These are phyloP conservation scores for Symbiodinium pilosum DNA, from an alignment of 73 alveolate genomes.

Conservation along the genomic window DNA sequence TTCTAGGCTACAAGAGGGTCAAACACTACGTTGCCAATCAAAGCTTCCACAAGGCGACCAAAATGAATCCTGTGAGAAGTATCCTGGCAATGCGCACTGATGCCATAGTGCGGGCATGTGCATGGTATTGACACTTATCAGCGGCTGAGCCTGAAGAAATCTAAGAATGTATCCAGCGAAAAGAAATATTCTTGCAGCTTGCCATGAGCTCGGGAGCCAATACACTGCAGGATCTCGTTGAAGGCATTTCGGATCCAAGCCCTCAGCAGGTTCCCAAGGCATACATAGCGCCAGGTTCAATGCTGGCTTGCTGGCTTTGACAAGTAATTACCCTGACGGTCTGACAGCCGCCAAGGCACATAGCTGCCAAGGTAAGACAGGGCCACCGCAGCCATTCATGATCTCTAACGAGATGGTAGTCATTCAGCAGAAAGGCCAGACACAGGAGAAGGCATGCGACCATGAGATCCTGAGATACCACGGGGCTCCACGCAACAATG, in stretches of 20 bases:
- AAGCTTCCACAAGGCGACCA: conserved; percentile 24
- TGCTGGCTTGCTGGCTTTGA: background rate
- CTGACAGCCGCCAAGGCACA: background rate
- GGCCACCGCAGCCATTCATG: conserved; percentile 28
- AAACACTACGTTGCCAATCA: background rate
- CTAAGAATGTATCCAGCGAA: conserved; percentile 26
- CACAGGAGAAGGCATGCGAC: conserved; percentile 37
- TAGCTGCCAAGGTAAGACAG: background rate
- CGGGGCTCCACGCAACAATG: no score
- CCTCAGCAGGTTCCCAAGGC: background rate
- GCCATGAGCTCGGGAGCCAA: conserved; percentile 8
- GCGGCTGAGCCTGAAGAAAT: conserved; percentile 46
- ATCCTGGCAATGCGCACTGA: conserved; percentile 6
- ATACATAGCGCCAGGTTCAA: background rate
- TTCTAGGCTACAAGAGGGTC: background rate
- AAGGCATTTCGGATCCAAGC: conserved; percentile 46
- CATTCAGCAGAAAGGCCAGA: conserved; percentile 68
- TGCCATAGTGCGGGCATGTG: background rate
- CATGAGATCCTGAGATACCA: conserved; percentile 25
- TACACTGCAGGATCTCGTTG: conserved; percentile 24
- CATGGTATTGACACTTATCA: no score
- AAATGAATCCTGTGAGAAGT: conserved; percentile 43
- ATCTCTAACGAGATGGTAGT: background rate
- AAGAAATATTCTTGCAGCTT: conserved; percentile 26
- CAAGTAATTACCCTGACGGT: background rate